These are phyloP conservation scores for Diaporthe caulivora DNA, from an alignment of 2,329 filamentous ascomycete genomes.

Conservation along the genomic window DNA sequence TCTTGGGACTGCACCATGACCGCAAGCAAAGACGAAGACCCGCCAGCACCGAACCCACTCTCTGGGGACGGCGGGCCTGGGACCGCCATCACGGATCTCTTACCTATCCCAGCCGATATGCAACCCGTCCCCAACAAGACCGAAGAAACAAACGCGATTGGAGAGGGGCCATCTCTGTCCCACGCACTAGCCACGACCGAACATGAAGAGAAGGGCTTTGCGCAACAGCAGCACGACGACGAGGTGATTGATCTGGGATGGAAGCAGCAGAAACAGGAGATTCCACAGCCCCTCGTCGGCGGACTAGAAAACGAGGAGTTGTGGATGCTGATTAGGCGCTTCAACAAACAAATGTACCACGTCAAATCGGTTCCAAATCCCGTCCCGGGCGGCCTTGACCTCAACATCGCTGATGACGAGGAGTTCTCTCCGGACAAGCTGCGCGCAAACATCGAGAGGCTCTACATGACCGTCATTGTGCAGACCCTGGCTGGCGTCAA, in stretches of 20 bases:
- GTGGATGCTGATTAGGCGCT: conserved; percentile 78
- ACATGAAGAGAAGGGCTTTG: conserved; percentile 58
- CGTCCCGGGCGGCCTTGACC: conserved; percentile 77
- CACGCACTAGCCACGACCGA: conserved; percentile 58
- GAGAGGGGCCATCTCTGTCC: conserved; percentile 51
- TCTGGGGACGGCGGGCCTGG: conserved; percentile 42
- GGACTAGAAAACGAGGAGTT: conserved; percentile 79
- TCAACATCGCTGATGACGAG: conserved; percentile 85
- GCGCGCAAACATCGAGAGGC: conserved; percentile 79
- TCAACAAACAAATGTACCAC: conserved; percentile 77
- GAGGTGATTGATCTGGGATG: conserved; percentile 78
- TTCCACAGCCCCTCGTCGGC: conserved; percentile 72
- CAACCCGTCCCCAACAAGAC: conserved; percentile 46
- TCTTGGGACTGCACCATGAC: not conserved
- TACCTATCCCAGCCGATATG: conserved; percentile 50
- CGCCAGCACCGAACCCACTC: conserved; percentile 30
- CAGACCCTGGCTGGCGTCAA: conserved; percentile 76
- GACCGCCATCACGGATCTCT: conserved; percentile 46
- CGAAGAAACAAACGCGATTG: conserved; percentile 43
- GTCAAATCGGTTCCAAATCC: conserved; percentile 75
- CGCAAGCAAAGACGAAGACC: not conserved
- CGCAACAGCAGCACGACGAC: conserved; percentile 61
- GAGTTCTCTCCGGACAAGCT: conserved; percentile 89
- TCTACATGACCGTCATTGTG: conserved; percentile 85
- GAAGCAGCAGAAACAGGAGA: conserved; percentile 70